These are phyloP conservation scores for Neurospora sublineolata DNA, from an alignment of 495 filamentous ascomycete genomes.

Conservation along the genomic window DNA sequence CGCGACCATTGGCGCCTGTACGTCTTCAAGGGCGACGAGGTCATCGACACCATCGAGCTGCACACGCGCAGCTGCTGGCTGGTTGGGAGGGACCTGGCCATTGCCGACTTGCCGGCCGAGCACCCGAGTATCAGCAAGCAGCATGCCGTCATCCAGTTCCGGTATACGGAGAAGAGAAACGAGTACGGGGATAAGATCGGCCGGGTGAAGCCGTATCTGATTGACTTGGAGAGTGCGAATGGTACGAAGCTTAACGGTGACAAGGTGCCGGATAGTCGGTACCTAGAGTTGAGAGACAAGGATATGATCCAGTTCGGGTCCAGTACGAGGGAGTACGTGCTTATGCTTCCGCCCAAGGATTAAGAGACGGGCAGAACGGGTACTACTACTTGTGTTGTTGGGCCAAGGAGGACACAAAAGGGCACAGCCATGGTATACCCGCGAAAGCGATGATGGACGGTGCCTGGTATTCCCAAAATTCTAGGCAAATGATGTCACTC, in stretches of 20 bases:
- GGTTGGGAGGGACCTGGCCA: conserved; percentile 62
- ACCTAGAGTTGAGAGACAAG: conserved; percentile 75
- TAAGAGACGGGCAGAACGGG: conserved; percentile 9
- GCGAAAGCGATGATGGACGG: not conserved
- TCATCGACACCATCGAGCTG: conserved; percentile 71
- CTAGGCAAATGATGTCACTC: not conserved
- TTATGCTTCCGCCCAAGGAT: conserved; percentile 53
- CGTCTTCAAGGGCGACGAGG: conserved; percentile 75
- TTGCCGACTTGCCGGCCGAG: conserved; percentile 75
- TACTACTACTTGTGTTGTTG: not conserved
- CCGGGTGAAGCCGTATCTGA: conserved; percentile 77
- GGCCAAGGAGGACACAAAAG: not conserved
- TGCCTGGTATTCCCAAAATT: not conserved
- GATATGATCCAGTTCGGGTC: conserved; percentile 81
- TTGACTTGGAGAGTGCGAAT: conserved; percentile 91
- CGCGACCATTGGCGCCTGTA: conserved; percentile 80
- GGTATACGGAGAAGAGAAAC: conserved; percentile 68
- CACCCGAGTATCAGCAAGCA: conserved; percentile 90
- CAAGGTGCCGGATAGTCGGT: conserved; percentile 58
- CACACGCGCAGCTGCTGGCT: conserved; percentile 76
- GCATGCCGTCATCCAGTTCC: conserved; percentile 91
- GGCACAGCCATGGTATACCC: not conserved
- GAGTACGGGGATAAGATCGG: conserved; percentile 76
- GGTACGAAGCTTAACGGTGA: conserved; percentile 77
- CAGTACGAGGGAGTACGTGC: conserved; percentile 76